These are phyloP conservation scores for Saussurea involucrata DNA, from an alignment of 129 eudicot genomes.

Conservation along the genomic window DNA sequence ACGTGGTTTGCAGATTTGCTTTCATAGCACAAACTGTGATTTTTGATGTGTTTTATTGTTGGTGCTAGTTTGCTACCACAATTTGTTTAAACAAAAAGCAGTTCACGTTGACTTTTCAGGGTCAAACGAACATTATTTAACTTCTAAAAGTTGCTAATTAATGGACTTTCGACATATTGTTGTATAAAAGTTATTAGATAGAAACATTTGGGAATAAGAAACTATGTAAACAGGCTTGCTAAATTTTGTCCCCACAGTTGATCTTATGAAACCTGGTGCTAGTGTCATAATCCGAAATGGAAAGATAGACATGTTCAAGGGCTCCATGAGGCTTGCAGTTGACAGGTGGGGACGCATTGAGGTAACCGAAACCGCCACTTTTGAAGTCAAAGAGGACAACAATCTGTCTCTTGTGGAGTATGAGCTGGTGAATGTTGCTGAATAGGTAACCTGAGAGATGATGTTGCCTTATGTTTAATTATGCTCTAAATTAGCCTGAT, in stretches of 20 bases:
- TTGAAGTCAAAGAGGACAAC: conserved; percentile 37
- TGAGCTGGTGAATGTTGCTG: conserved; percentile 45
- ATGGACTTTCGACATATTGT: not conserved
- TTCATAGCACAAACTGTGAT: not conserved
- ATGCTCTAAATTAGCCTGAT: conserved; percentile 12
- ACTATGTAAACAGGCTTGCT: not conserved
- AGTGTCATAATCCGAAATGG: conserved; percentile 36
- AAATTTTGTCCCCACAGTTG: conserved; percentile 19
- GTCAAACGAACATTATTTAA: not conserved
- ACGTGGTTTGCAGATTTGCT: not conserved
- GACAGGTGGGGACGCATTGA: conserved; percentile 46
- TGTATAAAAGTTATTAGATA: not conserved
- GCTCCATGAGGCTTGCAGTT: conserved; percentile 43
- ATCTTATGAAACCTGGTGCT: conserved; percentile 39
- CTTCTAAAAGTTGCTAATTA: not conserved
- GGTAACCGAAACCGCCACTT: conserved; percentile 25
- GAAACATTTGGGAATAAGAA: not conserved
- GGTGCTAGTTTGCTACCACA: not conserved
- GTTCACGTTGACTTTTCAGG: not conserved
- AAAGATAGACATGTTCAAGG: conserved; percentile 38
- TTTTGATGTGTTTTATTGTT: not conserved
- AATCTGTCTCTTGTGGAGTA: conserved; percentile 43
- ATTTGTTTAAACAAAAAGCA: not conserved
- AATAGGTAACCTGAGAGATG: conserved; percentile 14
- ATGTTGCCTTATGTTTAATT: not conserved